Evolutionary conservation across 257 asterid genomes (phyloP).

Genomic region (Forsythia viridissima): DNA sequence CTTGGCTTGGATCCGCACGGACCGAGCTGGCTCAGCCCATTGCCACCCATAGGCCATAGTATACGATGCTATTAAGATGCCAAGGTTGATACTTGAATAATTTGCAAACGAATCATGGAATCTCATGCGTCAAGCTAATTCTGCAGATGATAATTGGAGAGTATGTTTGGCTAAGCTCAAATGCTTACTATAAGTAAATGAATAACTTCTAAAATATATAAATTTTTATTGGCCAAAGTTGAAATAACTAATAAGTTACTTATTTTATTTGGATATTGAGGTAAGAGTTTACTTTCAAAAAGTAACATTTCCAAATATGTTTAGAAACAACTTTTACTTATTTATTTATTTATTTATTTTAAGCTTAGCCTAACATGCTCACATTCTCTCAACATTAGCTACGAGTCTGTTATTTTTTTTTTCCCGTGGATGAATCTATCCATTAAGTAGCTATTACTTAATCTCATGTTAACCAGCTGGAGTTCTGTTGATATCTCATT

Average conservation of each 20-base stretch:
- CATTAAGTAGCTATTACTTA: not conserved
- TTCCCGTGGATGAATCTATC: not conserved
- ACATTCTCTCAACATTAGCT: not conserved
- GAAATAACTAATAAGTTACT: too few relatives aligned
- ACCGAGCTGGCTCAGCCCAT: too few relatives aligned
- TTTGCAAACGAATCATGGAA: not conserved
- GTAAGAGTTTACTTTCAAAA: too few relatives aligned
- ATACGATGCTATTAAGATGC: not conserved
- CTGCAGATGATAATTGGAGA: not conserved
- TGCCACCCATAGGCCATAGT: not conserved
- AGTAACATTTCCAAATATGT: too few relatives aligned
- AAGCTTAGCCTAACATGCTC: not conserved
- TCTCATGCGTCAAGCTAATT: not conserved
- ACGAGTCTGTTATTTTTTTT: not conserved
- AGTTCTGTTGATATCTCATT: not conserved
- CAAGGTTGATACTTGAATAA: not conserved
- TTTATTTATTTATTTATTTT: not conserved
- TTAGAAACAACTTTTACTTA: not conserved
- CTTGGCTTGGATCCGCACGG: too few relatives aligned
- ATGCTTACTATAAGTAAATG: too few relatives aligned
- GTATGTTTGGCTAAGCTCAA: too few relatives aligned
- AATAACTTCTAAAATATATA: too few relatives aligned
- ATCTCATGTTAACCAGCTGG: not conserved
- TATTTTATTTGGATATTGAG: too few relatives aligned
- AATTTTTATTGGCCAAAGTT: too few relatives aligned